A percentile compares a stretch with the other conserved stretches of the same genome.
phyloP scores from a whole-genome alignment of 2,329 filamentous ascomycete genomes.

The Penicillium fuscoglaucum region DNA sequence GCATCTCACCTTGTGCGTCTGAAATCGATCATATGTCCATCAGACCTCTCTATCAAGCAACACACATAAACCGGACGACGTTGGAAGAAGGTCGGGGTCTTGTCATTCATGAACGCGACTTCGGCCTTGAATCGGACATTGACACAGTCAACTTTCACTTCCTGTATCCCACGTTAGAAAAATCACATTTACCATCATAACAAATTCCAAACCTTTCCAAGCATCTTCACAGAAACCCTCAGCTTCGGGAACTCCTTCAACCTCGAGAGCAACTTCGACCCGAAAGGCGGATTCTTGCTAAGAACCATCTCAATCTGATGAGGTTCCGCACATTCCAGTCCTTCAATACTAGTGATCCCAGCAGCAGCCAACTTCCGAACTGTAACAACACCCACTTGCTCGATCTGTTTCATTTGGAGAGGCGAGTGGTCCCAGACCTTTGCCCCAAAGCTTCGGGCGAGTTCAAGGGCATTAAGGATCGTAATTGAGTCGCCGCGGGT shows the following conservation, averaged over 20 bases:
- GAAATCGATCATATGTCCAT: slow-evolving; percentile 70
- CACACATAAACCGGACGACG: slow-evolving; percentile 68
- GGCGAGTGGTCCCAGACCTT: slow-evolving; percentile 79
- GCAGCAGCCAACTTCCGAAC: slow-evolving; percentile 71
- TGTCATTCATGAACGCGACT: slow-evolving; percentile 71
- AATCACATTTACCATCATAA: slow-evolving; percentile 24
- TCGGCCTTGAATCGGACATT: slow-evolving; percentile 65
- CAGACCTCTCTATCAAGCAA: slow-evolving; percentile 69
- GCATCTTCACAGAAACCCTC: slow-evolving; percentile 54
- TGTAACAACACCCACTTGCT: slow-evolving; percentile 72
- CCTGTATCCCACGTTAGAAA: slow-evolving; percentile 26
- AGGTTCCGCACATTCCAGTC: slow-evolving; percentile 66
- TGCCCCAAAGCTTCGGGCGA: slow-evolving; percentile 74
- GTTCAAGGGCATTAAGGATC: slow-evolving; percentile 68
- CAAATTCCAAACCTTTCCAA: slow-evolving; percentile 46
- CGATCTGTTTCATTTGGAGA: slow-evolving; percentile 78
- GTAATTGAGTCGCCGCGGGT: slow-evolving; percentile 64
- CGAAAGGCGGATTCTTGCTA: slow-evolving; percentile 80
- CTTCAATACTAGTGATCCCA: slow-evolving; percentile 69
- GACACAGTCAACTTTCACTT: slow-evolving; percentile 44
- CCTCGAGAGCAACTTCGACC: slow-evolving; percentile 64
- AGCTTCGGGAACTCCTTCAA: slow-evolving; percentile 72
- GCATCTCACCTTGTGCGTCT: slow-evolving; percentile 54
- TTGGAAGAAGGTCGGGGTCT: slow-evolving; percentile 61
- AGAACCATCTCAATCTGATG: slow-evolving; percentile 74